phyloP scores from a whole-genome alignment of 768 basidiomycete species.

The Phylloporus rhodoxanthus region DNA sequence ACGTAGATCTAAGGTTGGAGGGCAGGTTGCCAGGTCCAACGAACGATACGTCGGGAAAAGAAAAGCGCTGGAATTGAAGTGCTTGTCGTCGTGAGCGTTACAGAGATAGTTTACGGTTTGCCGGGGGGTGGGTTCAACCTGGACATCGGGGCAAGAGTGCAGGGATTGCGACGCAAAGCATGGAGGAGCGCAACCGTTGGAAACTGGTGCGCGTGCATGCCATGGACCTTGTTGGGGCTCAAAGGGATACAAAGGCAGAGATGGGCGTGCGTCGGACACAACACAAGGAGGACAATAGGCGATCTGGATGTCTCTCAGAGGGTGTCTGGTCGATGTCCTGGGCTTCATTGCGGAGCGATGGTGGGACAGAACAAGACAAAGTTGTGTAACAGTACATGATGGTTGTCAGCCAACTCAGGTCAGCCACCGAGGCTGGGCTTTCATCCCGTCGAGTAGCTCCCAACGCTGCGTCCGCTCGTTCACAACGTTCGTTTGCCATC shows the following conservation, averaged over 20 bases:
- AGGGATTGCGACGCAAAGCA: conserved; percentile 6
- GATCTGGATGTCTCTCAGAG: conserved; percentile 17
- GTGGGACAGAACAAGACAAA: neutral
- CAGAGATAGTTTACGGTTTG: neutral
- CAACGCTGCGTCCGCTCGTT: conserved; percentile 1
- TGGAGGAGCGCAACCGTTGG: neutral
- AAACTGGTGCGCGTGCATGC: neutral
- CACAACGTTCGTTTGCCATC: conserved; percentile 3
- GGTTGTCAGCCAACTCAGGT: neutral
- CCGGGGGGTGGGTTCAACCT: neutral
- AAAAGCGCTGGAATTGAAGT: neutral
- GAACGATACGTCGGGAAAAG: conserved; percentile 3
- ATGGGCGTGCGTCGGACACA: conserved; percentile 6
- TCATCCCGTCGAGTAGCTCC: neutral
- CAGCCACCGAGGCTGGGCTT: conserved; percentile 11
- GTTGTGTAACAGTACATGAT: neutral
- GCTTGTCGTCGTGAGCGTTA: neutral
- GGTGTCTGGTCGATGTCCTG: neutral
- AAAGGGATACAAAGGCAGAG: conserved; percentile 5
- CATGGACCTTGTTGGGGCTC: neutral
- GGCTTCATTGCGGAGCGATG: neutral
- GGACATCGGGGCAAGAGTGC: neutral
- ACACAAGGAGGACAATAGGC: conserved; percentile 10
- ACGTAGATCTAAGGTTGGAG: conserved; percentile 7
- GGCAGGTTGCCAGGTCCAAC: conserved; percentile 13